Evolutionary conservation across 768 basidiomycete species (phyloP), one percentile per base, ranked within the genome.

Genomic region (Candolleomyces efflorescens): DNA sequence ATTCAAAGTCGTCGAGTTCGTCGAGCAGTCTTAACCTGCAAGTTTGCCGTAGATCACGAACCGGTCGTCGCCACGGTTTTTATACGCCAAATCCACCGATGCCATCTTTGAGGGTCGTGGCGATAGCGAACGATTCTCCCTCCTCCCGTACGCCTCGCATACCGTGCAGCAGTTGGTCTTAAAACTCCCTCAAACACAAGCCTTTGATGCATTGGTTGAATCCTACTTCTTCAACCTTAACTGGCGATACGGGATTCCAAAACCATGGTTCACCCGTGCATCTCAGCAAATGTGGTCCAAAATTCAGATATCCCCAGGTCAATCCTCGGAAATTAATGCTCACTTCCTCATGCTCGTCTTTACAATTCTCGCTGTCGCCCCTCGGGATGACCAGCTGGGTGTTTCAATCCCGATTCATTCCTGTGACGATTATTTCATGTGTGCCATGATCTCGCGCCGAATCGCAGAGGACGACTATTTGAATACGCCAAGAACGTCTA

Each of bases 301-400:
- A 36, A 55, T 82, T 20, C 71, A 73, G 39, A 67, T 72, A 49
- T 38, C 63, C 65, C 22, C 62, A 62, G 54, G 62, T 62, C n/a
- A 65, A 62, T 23, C 66, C 57, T 65, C 73, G 20, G 72, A 76
- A 50, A 69, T 81, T 63, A 82, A 82, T 60, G 70, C 77, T 17
- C 74, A 81, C 63, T 83, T 80, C 79, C 65, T 83, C 15, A 73
- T 71, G 18, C 73, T 84, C 1, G 58, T 82, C n/a, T 82, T 80
- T 59, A 71, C 79, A 15, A 71, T 81, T 37, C 67, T 82, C 44
- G 78, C 80, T 11, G 71, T 73, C 41, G 70, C 77, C 7, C 77
- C 78, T 5, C 62, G 63, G 52, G 51, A 53, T 22, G 51, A 53
- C 15, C 36, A 53, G 37, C 18, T 53, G 18, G 51, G 37, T 11